phyloP scores from a whole-genome alignment of 1,284 basidiomycete species.

The Abortiporus biennis region DNA sequence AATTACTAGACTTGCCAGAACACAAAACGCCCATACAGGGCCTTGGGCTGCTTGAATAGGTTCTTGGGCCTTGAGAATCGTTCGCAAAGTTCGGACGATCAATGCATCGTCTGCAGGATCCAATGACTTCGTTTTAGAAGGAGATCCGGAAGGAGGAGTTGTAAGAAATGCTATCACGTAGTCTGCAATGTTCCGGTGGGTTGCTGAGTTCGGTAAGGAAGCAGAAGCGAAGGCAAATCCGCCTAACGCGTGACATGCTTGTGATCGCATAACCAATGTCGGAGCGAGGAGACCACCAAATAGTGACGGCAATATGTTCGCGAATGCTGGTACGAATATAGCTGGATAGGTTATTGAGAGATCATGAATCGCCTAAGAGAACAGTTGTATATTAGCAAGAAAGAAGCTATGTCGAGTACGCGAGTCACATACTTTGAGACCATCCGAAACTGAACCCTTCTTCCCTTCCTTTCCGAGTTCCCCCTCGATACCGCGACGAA shows the following conservation, averaged over 20 bases:
- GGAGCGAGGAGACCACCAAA: constrained; percentile 57
- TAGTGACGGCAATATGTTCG: constrained; percentile 51
- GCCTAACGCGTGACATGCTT: constrained; percentile 68
- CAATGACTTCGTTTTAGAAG: constrained; percentile 14
- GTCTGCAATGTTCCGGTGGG: constrained; percentile 48
- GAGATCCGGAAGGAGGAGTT: constrained; percentile 19
- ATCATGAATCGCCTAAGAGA: constrained; percentile 61
- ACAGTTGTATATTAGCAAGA: constrained; percentile 9
- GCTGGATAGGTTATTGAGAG: constrained; percentile 53
- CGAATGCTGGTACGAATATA: constrained; percentile 61
- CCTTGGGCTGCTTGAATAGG: constrained; percentile 59
- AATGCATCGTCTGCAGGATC: constrained; percentile 34
- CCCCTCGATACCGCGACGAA: constrained; percentile 73
- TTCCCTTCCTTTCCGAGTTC: constrained; percentile 82
- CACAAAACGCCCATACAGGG: constrained; percentile 66
- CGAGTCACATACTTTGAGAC: constrained; percentile 48
- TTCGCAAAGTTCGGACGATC: constrained; percentile 59
- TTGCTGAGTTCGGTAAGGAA: constrained; percentile 35
- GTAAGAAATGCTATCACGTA: constrained; percentile 41
- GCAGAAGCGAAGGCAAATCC: constrained; percentile 53
- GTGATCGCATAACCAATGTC: constrained; percentile 52
- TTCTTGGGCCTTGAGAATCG: constrained; percentile 47
- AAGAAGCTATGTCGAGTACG: constrained; percentile 7
- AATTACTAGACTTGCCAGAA: constrained; percentile 55
- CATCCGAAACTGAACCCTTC: constrained; percentile 71